These are phyloP conservation scores for Acidomyces sp. DNA, from an alignment of 495 filamentous ascomycete genomes.

Conservation along the genomic window DNA sequence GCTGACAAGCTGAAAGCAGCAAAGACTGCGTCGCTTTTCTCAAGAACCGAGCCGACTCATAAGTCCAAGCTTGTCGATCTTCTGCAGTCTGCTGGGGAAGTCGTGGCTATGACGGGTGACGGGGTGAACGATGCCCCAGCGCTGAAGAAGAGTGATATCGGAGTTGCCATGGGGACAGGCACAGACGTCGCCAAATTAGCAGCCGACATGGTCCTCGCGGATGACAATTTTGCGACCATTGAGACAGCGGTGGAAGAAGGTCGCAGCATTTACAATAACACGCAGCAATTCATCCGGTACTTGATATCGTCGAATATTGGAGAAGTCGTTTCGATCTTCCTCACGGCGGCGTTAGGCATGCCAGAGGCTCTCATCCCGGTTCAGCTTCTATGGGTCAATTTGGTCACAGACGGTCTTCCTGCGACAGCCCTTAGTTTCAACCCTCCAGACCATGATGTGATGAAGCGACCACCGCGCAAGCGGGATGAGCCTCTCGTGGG, in stretches of 20 bases:
- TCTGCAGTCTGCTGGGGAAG: constrained; percentile 81
- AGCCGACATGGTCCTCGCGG: constrained; percentile 95
- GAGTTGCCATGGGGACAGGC: constrained; percentile 96
- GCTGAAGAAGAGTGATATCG: constrained; percentile 97
- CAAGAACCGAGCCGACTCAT: constrained; percentile 89
- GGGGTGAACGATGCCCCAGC: constrained; percentile 98
- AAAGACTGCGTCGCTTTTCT: constrained; percentile 81
- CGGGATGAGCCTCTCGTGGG: constrained; percentile 84
- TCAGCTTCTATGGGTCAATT: constrained; percentile 96
- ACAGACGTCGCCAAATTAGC: constrained; percentile 96
- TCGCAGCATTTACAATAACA: constrained; percentile 98
- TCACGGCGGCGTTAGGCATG: constrained; percentile 94
- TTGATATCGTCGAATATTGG: constrained; percentile 98
- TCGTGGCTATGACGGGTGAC: constrained; percentile 99
- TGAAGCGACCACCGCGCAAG: constrained; percentile 79
- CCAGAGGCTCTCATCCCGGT: constrained; percentile 96
- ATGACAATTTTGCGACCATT: constrained; percentile 98
- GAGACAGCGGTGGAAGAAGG: constrained; percentile 93
- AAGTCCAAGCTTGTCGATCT: constrained; percentile 95
- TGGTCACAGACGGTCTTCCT: constrained; percentile 94
- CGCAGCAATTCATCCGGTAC: constrained; percentile 98
- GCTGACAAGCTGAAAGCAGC: constrained; percentile 69
- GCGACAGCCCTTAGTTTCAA: constrained; percentile 97
- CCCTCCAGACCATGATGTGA: constrained; percentile 91
- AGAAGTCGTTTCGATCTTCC: constrained; percentile 98